Evolutionary conservation across 306 rosid genomes (phyloP).

Genomic region (Erythrophleum fordii): DNA sequence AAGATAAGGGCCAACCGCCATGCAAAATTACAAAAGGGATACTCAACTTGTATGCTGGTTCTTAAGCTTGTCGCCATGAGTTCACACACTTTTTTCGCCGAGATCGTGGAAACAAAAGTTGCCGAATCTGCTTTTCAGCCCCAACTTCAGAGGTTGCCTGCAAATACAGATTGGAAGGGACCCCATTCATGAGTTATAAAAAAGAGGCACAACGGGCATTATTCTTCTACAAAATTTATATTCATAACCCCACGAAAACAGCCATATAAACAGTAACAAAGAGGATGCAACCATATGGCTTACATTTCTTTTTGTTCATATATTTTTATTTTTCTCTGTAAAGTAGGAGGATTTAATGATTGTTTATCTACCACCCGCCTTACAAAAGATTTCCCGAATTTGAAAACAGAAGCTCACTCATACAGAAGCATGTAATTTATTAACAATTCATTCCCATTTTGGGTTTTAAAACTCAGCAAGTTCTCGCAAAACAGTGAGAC

Average conservation of each 20-base stretch:
- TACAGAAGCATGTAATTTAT: neutral
- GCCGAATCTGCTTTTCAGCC: conserved; percentile 87
- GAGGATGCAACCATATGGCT: neutral
- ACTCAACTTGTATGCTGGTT: conserved; percentile 39
- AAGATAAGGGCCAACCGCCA: conserved; percentile 26
- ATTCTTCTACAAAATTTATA: neutral
- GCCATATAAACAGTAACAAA: neutral
- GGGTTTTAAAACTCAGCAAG: neutral
- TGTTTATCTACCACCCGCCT: neutral
- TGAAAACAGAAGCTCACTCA: neutral
- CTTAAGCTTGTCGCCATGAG: conserved; percentile 45
- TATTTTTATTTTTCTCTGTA: no score
- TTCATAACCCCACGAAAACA: neutral
- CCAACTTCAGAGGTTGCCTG: conserved; percentile 71
- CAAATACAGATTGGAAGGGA: conserved; percentile 35
- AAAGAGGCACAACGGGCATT: neutral
- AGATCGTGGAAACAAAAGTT: conserved; percentile 76
- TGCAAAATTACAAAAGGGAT: neutral
- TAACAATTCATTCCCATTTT: neutral
- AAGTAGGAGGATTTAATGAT: neutral
- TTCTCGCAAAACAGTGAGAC: neutral
- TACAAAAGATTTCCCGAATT: neutral
- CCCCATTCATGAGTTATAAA: neutral
- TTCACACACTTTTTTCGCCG: conserved; percentile 63
- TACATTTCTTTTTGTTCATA: neutral